Percentiles rank a stretch among this genome's conserved stretches.
phyloP scores from a whole-genome alignment of 371 early-diverging fungal genomes.

The Synchytrium microbalum region DNA sequence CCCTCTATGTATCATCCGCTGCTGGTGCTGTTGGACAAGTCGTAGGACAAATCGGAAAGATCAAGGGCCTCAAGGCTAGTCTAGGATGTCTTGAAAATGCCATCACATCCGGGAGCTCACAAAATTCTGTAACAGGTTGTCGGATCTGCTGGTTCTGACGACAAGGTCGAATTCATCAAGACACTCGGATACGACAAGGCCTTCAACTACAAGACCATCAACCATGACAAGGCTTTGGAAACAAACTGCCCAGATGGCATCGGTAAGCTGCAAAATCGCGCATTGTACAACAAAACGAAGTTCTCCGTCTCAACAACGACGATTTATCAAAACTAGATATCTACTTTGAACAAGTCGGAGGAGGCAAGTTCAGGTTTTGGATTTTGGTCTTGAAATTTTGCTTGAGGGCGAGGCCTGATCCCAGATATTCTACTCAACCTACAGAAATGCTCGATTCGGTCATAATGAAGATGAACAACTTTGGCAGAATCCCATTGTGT shows the following conservation, averaged over 20 bases:
- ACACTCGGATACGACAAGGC: conserved; percentile 61
- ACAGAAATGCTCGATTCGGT: too few relatives aligned
- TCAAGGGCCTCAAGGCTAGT: conserved; percentile 23
- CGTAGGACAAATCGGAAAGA: conserved; percentile 66
- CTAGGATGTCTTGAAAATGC: conserved; percentile 5
- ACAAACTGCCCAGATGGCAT: conserved; percentile 58
- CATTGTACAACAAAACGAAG: conserved; percentile 9
- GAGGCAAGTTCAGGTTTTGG: too few relatives aligned
- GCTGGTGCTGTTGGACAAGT: conserved; percentile 48
- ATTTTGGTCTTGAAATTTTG: too few relatives aligned
- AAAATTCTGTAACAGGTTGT: conserved; percentile 49
- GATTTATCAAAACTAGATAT: conserved; percentile 25
- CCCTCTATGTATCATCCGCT: conserved; percentile 49
- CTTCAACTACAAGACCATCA: conserved; percentile 74
- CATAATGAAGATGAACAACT: too few relatives aligned
- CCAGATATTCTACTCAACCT: too few relatives aligned
- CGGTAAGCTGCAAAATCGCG: conserved; percentile 58
- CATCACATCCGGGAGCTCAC: conserved; percentile 1
- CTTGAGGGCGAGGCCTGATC: too few relatives aligned
- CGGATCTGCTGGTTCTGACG: conserved; percentile 69
- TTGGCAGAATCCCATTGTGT: too few relatives aligned
- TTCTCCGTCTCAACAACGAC: too few relatives aligned
- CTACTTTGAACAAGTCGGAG: conserved; percentile 68
- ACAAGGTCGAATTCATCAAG: conserved; percentile 59
- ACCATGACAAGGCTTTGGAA: conserved; percentile 32